Evolutionary conservation across 176 grass and related monocot genomes (phyloP).

Genomic region (Oryza coarctata): DNA sequence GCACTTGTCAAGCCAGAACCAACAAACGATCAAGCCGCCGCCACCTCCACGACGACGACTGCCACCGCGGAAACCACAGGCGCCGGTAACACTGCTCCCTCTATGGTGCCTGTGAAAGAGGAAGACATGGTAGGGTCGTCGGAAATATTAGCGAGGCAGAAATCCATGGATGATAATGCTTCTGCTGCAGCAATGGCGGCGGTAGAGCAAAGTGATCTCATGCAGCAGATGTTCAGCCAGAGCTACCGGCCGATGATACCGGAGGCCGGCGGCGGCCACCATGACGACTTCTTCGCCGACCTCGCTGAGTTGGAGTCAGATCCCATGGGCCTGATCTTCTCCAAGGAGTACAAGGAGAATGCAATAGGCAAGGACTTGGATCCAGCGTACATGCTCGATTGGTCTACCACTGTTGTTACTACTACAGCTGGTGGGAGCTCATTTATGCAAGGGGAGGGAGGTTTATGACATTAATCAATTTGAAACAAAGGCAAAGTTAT

Average conservation of each 20-base stretch:
- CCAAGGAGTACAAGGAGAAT: conserved; percentile 58
- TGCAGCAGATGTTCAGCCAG: conserved; percentile 61
- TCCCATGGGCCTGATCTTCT: conserved; percentile 87
- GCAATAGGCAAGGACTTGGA: conserved; percentile 41
- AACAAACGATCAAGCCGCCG: background rate
- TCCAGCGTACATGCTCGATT: conserved; percentile 67
- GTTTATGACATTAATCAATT: conserved; percentile 52
- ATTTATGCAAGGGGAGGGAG: conserved; percentile 48
- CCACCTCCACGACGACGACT: background rate
- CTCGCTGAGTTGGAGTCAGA: conserved; percentile 80
- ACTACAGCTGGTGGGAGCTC: conserved; percentile 50
- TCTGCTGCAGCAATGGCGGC: background rate
- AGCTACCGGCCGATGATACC: conserved; percentile 68
- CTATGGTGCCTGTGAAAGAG: conserved; percentile 40
- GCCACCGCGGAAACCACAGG: conserved; percentile 24
- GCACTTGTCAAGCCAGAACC: conserved; percentile 38
- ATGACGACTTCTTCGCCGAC: conserved; percentile 88
- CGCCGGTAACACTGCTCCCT: background rate
- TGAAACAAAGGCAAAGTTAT: conserved; percentile 27
- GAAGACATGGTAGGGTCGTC: conserved; percentile 33
- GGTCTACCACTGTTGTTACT: conserved; percentile 27
- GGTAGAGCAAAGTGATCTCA: conserved; percentile 50
- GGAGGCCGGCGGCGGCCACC: conserved; percentile 43
- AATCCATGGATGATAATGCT: conserved; percentile 8
- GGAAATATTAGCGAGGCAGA: conserved; percentile 43